Evolutionary conservation across 2,329 filamentous ascomycete genomes (phyloP).

Genomic region (Calycina herbarum): DNA sequence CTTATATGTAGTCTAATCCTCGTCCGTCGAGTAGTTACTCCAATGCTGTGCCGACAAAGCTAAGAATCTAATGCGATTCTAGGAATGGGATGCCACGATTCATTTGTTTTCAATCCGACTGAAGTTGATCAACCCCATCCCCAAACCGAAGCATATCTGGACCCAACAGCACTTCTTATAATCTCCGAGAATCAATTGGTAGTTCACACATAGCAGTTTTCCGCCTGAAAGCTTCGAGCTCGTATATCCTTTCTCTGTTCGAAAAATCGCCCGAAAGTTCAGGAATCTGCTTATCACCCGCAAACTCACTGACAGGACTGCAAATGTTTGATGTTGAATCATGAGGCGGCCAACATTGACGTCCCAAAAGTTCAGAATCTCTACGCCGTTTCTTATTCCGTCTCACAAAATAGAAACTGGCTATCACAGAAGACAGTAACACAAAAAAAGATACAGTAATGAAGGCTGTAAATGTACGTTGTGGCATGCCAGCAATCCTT

Average conservation of each 20-base stretch:
- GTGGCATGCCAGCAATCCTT: slow-evolving; percentile 7
- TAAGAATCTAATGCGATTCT: too few species aligned
- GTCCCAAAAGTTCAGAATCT: background rate
- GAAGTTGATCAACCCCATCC: too few species aligned
- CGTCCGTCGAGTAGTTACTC: too few species aligned
- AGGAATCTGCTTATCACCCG: too few species aligned
- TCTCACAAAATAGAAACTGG: background rate
- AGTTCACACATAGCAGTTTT: slow-evolving; percentile 12
- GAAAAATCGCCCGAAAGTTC: background rate
- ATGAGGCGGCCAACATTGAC: background rate
- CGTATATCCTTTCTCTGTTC: slow-evolving; percentile 7
- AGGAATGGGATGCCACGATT: too few species aligned
- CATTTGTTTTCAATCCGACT: too few species aligned
- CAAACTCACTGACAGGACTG: background rate
- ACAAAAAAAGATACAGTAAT: background rate
- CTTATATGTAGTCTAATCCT: too few species aligned
- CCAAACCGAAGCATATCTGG: too few species aligned
- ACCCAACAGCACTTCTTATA: too few species aligned
- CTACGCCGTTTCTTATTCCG: slow-evolving; percentile 4
- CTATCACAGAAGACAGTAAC: background rate
- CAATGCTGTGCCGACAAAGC: too few species aligned
- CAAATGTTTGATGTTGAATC: background rate
- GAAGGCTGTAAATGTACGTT: slow-evolving; percentile 1
- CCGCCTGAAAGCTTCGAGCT: slow-evolving; percentile 11
- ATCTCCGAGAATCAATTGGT: background rate